These are phyloP conservation scores for Trichophyton verrucosum DNA, from an alignment of 2,329 filamentous ascomycete species.

Conservation along the genomic window DNA sequence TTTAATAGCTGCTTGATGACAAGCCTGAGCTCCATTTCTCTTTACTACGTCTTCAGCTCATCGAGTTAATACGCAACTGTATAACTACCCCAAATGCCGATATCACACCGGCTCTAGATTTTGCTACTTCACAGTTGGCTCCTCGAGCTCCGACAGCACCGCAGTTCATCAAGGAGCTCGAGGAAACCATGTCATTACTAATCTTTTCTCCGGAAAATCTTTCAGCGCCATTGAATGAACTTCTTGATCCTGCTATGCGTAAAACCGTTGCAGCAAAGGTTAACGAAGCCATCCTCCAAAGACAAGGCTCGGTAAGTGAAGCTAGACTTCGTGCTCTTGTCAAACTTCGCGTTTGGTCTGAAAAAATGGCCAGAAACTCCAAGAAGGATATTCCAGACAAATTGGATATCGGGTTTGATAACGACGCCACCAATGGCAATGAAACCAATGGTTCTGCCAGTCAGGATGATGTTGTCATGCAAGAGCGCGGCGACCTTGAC, in stretches of 20 bases:
- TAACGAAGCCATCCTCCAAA: constrained; percentile 73
- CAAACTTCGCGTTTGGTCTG: constrained; percentile 73
- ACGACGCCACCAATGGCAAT: constrained; percentile 19
- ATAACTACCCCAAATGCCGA: constrained; percentile 55
- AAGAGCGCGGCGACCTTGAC: constrained; percentile 30
- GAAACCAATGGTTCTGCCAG: constrained; percentile 15
- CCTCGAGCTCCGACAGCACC: constrained; percentile 72
- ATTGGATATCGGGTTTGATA: constrained; percentile 34
- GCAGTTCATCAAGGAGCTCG: constrained; percentile 73
- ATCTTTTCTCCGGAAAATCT: constrained; percentile 77
- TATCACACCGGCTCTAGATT: constrained; percentile 67
- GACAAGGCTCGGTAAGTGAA: constrained; percentile 60
- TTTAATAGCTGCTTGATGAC: constrained; percentile 65
- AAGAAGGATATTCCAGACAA: constrained; percentile 37
- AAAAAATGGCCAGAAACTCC: constrained; percentile 41
- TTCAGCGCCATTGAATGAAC: constrained; percentile 58
- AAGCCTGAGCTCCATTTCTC: constrained; percentile 79
- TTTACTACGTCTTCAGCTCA: constrained; percentile 75
- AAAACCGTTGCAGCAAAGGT: constrained; percentile 75
- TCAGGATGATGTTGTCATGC: constrained; percentile 30
- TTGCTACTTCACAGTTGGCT: constrained; percentile 76
- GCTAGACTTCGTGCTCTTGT: constrained; percentile 73
- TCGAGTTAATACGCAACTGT: constrained; percentile 78
- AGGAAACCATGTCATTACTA: constrained; percentile 83
- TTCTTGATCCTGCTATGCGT: constrained; percentile 69